Percentiles rank a stretch among this genome's conserved stretches.
Conservation (phyloP, 768 basidiomycete genomes). For the Termitomyces sp. region DNA sequence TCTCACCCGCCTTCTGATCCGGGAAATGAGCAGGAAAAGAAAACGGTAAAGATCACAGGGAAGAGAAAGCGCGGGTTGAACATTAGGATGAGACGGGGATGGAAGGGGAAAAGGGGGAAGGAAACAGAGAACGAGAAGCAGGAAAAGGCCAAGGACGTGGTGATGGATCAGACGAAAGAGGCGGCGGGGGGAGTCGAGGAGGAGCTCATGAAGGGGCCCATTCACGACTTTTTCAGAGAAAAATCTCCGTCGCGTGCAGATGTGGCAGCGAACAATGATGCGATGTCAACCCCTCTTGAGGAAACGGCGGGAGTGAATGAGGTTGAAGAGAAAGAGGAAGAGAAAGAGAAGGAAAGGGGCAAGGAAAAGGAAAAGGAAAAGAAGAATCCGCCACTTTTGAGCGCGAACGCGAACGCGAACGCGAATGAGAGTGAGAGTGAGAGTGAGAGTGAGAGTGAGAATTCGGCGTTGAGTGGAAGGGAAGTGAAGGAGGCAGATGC, state of each 20-base stretch:
- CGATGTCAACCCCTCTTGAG: too few species aligned
- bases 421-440: not conserved
- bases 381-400: not conserved
- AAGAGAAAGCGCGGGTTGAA: not conserved
- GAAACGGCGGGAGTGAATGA: too few species aligned
- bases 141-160: not conserved
- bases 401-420: too few species aligned
- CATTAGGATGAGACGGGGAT: too few species aligned
- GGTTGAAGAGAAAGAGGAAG: not conserved
- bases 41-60: not conserved
- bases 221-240: too few species aligned
- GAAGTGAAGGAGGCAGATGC: not conserved
- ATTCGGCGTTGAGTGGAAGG: not conserved
- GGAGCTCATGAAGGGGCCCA: too few species aligned
- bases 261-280: too few species aligned
- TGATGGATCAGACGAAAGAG: not conserved
- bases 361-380: not conserved
- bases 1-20: too few species aligned
- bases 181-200: too few species aligned
- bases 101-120: not conserved
- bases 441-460: not conserved
- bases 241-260: too few species aligned
- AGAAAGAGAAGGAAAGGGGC: too few species aligned
- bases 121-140: not conserved
- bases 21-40: not conserved